Base-by-base conservation (phyloP, 139 green algal genomes). In the Microglena sp. region DNA sequence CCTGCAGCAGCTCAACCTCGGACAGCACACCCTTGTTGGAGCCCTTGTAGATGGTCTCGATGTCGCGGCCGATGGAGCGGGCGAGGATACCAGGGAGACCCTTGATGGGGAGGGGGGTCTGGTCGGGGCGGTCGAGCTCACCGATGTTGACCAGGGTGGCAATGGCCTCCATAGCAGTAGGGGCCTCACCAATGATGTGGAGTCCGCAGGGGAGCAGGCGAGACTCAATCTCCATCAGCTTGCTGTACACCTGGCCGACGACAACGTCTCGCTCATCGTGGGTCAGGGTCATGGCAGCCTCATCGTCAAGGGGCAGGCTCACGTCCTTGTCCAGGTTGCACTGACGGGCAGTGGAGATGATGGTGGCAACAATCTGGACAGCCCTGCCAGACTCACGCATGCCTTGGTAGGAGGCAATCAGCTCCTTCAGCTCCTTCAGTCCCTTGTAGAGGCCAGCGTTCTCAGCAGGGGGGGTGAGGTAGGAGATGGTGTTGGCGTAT, bases 401-500 rank as follows among this genome's bases (percentile, higher is more conserved):
- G 1, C 67, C 56, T 58, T 98, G 92, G 82, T 99, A 99, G 35
- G 70, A 88, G 50, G 72, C 69, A 72, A 99, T 98, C 26, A 99
- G 83, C 84, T 99, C 94, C 76, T 91, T 94, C 22, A 99, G 82
- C 82, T 96, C 90, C 83, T 93, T 93, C 30, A 93, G 84, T 18
- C 87, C 88, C 88, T 98, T 98, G 89, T 97, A 98, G 58, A 99
- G 85, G 31, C 93, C 93, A 2, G 93, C 93, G 70, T 99, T 99
- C 89, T 99, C 93, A 46, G 93, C 93, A 21, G 94, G 94, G 5
- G 94, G 94, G 1, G 94, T 99, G 24, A 99, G 85, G 86, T 99
- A 99, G 60, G 85, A 95, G 79, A 99, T 99, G 70, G 94, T 99
- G 87, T 96, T 97, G 70, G 94, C 94, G 76, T 99, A 99, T 26